These are phyloP conservation scores for Acacia crassicarpa DNA, from an alignment of 306 rosid species.

Conservation along the genomic window DNA sequence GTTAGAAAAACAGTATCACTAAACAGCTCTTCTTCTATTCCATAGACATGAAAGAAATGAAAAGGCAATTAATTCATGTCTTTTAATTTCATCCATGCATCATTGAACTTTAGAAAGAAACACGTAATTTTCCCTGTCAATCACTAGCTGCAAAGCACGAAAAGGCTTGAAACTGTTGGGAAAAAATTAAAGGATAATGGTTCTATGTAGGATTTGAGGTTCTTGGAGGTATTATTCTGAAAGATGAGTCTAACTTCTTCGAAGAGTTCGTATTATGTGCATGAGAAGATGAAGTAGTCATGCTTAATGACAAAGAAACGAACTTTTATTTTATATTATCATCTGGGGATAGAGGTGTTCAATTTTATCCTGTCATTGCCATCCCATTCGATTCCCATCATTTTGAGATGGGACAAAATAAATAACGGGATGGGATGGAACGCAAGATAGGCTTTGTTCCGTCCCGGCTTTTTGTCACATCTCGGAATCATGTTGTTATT, in stretches of 20 bases:
- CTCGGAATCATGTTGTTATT: too few species aligned
- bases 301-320: constrained; percentile 18
- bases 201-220: constrained; percentile 47
- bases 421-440: too few species aligned
- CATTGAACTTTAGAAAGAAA: constrained; percentile 35
- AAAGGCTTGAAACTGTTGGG: constrained; percentile 10
- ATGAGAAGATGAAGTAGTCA: constrained; percentile 29
- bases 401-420: too few species aligned
- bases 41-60: background rate
- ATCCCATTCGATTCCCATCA: too few species aligned
- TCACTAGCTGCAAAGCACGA: background rate
- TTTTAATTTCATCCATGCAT: background rate
- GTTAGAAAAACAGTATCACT: background rate
- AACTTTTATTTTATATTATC: too few species aligned
- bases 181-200: background rate
- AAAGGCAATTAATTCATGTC: constrained; percentile 2
- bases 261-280: constrained; percentile 17
- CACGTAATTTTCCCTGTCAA: constrained; percentile 12
- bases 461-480: too few species aligned
- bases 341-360: too few species aligned
- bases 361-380: accelerated
- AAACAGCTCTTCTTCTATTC: background rate
- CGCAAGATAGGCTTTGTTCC: too few species aligned
- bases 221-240: constrained; percentile 50
- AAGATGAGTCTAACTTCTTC: constrained; percentile 34